These are phyloP conservation scores for Tephrocybe sp. DNA, from an alignment of 768 basidiomycete species.

Conservation along the genomic window DNA sequence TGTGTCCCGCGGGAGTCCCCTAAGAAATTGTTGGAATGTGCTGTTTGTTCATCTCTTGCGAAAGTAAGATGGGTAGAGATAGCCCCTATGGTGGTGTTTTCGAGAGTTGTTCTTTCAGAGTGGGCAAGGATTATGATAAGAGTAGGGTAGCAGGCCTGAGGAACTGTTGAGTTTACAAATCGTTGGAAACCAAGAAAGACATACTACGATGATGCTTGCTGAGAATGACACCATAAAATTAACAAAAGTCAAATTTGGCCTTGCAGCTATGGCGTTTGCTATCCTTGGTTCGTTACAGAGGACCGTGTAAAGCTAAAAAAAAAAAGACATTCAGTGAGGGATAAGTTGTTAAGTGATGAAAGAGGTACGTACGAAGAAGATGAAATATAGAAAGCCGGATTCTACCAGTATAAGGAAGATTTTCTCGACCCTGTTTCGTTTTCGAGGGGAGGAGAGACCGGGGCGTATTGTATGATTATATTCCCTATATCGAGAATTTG, in stretches of 20 bases:
- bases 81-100: neutral
- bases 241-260: slow-evolving; percentile 5
- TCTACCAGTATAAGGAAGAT: slow-evolving; percentile 6
- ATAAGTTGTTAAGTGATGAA: too few relatives aligned
- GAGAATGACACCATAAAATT: slow-evolving; percentile 8
- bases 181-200: neutral
- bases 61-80: slow-evolving; percentile 2
- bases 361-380: slow-evolving; percentile 7
- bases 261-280: neutral
- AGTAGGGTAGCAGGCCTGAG: slow-evolving; percentile 8
- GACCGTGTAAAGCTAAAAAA: slow-evolving; percentile 1
- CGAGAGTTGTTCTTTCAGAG: slow-evolving; percentile 1
- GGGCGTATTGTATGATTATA: slow-evolving; percentile 1
- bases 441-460: neutral
- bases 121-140: slow-evolving; percentile 9
- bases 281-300: slow-evolving; percentile 8
- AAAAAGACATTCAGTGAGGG: neutral
- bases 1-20: neutral
- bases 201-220: slow-evolving; percentile 8
- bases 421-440: slow-evolving; percentile 3
- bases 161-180: neutral
- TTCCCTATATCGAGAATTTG: neutral
- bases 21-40: neutral
- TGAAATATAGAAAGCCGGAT: slow-evolving; percentile 11
- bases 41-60: neutral